phyloP scores from a whole-genome alignment of 176 grass and related monocot species.

The Pontederia crassipes region DNA sequence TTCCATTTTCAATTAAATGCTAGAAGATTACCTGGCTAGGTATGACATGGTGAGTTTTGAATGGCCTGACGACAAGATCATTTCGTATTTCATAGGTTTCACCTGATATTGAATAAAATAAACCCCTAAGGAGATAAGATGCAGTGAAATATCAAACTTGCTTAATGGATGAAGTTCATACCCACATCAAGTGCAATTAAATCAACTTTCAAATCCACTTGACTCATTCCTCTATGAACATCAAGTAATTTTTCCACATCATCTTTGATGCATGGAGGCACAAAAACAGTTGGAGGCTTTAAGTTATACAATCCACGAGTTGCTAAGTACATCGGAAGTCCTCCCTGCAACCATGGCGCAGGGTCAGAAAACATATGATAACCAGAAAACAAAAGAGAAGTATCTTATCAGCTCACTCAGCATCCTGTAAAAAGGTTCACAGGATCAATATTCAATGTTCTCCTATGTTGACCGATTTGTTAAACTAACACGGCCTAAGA shows the following conservation, averaged over 20 bases:
- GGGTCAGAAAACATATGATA: neutral
- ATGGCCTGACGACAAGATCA: constrained; percentile 91
- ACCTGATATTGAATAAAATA: constrained; percentile 34
- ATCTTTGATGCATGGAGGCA: constrained; percentile 79
- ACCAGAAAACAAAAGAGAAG: neutral
- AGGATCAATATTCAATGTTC: too few species aligned
- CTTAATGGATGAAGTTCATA: constrained; percentile 30
- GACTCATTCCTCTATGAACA: constrained; percentile 74
- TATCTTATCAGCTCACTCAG: neutral
- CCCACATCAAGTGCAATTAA: constrained; percentile 85
- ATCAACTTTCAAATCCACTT: constrained; percentile 65
- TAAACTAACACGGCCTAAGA: too few species aligned
- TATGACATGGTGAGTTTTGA: constrained; percentile 79
- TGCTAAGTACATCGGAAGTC: constrained; percentile 88
- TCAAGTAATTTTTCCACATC: constrained; percentile 75
- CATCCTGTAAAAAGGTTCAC: neutral
- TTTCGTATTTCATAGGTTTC: constrained; percentile 96
- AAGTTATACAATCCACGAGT: constrained; percentile 72
- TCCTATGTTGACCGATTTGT: too few species aligned
- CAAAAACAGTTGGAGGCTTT: constrained; percentile 86
- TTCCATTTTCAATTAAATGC: too few species aligned
- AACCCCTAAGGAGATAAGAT: constrained; percentile 26
- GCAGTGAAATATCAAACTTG: neutral
- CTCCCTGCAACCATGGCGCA: constrained; percentile 38
- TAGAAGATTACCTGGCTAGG: constrained; percentile 66